A percentile compares a stretch with the other conserved stretches of the same genome.
Evolutionary conservation across 2,329 filamentous ascomycete genomes (phyloP).

Genomic region (Colletotrichum sp.): DNA sequence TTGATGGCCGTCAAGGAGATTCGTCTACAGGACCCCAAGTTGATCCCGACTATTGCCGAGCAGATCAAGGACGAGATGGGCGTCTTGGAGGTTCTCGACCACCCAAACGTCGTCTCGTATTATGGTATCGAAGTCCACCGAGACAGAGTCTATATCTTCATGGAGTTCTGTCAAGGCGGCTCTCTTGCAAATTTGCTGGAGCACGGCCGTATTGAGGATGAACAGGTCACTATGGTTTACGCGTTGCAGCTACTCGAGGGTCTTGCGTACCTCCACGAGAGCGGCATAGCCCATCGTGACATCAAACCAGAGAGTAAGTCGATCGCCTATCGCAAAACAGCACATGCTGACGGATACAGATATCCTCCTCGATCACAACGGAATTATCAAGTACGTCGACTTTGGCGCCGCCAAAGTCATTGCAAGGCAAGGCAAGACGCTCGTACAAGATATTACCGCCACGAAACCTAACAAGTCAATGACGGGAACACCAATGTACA

Average conservation of each 20-base stretch:
- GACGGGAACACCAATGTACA: constrained; percentile 99
- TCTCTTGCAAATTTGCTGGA: constrained; percentile 89
- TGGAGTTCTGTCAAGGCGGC: constrained; percentile 98
- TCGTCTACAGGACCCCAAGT: constrained; percentile 91
- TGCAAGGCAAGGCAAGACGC: constrained; percentile 87
- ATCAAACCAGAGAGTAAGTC: constrained; percentile 94
- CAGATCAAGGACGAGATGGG: constrained; percentile 98
- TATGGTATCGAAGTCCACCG: constrained; percentile 97
- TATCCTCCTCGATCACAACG: constrained; percentile 94
- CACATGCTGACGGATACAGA: constrained; percentile 54
- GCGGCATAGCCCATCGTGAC: constrained; percentile 91
- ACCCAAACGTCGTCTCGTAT: constrained; percentile 97
- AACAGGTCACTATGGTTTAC: constrained; percentile 97
- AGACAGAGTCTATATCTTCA: constrained; percentile 99
- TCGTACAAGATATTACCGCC: constrained; percentile 68
- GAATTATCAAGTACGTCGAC: constrained; percentile 98
- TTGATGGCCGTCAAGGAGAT: constrained; percentile 99
- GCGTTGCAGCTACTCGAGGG: constrained; percentile 93
- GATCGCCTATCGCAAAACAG: neutral
- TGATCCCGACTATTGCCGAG: constrained; percentile 91
- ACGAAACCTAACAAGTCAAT: constrained; percentile 82
- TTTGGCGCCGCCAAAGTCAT: constrained; percentile 98
- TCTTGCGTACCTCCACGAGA: constrained; percentile 89
- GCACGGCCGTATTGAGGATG: constrained; percentile 96
- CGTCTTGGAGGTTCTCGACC: constrained; percentile 91